Percentiles rank a stretch among this genome's conserved stretches.
Evolutionary conservation across 2,329 filamentous ascomycete species (phyloP).

Genomic region (Cladosporium sp.): DNA sequence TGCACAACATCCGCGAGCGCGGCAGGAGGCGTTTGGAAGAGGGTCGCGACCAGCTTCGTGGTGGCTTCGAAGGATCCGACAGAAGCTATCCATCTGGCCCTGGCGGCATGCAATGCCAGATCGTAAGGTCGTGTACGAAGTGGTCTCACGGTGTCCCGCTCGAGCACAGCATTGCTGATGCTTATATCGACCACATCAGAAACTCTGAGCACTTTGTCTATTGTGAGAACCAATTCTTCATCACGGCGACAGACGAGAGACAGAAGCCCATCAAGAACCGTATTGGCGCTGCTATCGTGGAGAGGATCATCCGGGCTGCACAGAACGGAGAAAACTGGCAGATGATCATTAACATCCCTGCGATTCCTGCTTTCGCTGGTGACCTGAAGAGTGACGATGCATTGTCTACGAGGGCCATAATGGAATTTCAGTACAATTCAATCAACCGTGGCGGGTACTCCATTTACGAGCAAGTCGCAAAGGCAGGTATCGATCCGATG

Average conservation of each 20-base stretch:
- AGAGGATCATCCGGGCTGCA: conserved; percentile 69
- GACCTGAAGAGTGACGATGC: conserved; percentile 70
- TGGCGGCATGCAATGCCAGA: conserved; percentile 73
- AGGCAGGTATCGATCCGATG: conserved; percentile 64
- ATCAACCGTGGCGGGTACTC: conserved; percentile 74
- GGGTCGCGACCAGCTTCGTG: conserved; percentile 19
- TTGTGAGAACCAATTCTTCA: conserved; percentile 98
- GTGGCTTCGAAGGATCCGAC: conserved; percentile 15
- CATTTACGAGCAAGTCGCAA: conserved; percentile 68
- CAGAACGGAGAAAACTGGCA: conserved; percentile 64
- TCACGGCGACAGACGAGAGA: conserved; percentile 68
- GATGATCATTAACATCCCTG: conserved; percentile 72
- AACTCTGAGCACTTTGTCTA: conserved; percentile 97
- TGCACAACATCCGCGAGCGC: conserved; percentile 26
- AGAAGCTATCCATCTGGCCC: conserved; percentile 33
- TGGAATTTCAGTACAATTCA: conserved; percentile 80
- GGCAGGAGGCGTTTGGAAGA: conserved; percentile 23
- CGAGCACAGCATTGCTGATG: conserved; percentile 87
- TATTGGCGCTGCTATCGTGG: conserved; percentile 73
- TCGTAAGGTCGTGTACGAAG: conserved; percentile 57
- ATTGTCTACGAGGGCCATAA: conserved; percentile 75
- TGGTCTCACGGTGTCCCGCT: conserved; percentile 58
- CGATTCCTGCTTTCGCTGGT: conserved; percentile 77
- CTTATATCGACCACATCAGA: conserved; percentile 90
- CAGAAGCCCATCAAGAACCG: conserved; percentile 72